Conservation (phyloP, 306 rosid genomes). For the Ziziphus jujuba region DNA sequence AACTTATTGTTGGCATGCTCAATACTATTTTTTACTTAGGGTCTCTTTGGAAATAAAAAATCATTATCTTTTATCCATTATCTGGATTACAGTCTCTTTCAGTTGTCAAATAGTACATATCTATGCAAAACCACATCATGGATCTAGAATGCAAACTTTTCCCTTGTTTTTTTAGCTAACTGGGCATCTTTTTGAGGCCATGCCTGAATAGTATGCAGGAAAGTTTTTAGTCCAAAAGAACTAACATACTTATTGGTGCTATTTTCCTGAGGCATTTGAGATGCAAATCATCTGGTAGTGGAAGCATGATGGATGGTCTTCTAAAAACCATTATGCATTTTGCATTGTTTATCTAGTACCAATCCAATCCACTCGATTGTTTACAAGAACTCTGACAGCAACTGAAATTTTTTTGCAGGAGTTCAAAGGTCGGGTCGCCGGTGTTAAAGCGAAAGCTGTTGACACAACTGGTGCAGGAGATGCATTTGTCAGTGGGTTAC, state of each 20-base stretch:
- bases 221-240: no score
- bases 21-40: not conserved
- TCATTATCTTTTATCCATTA: not conserved
- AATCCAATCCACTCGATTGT: not conserved
- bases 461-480: constrained; percentile 99
- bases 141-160: no score
- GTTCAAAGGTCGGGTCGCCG: constrained; percentile 74
- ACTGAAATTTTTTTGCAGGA: constrained; percentile 44
- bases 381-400: not conserved
- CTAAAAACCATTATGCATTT: no score
- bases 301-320: no score
- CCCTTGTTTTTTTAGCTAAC: no score
- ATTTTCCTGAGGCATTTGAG: no score
- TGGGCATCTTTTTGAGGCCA: no score
- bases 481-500: constrained; percentile 85
- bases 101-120: no score
- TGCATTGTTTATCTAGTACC: constrained; percentile 2
- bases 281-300: no score
- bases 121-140: no score
- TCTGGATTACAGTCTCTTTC: not conserved
- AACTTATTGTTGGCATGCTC: not conserved
- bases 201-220: no score
- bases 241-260: no score
- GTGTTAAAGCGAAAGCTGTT: constrained; percentile 65
- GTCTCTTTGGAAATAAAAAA: not conserved